Conservation (phyloP, 768 basidiomycete genomes). For the Auricularia auricula-judae region DNA sequence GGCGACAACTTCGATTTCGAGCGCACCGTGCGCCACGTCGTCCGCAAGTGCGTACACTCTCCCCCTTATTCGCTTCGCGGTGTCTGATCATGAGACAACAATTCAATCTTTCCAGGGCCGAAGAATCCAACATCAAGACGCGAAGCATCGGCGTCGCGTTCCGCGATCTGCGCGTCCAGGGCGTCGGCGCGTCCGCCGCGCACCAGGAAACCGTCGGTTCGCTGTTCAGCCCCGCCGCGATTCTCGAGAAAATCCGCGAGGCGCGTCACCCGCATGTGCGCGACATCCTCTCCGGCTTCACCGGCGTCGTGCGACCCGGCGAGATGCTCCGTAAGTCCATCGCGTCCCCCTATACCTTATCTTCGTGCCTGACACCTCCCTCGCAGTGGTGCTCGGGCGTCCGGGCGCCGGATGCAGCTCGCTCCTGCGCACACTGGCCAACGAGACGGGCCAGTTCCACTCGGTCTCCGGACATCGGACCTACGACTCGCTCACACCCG, state of each 20-base stretch:
- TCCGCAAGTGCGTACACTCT: background rate
- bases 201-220: conserved; percentile 55
- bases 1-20: background rate
- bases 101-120: background rate
- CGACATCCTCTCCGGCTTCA: conserved; percentile 41
- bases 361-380: too few species aligned
- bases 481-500: conserved; percentile 66
- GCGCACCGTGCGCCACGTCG: background rate
- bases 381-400: conserved; percentile 68
- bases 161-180: conserved; percentile 41
- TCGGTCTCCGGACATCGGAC: conserved; percentile 55
- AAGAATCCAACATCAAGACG: background rate
- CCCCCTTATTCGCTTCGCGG: background rate
- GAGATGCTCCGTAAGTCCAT: conserved; percentile 55
- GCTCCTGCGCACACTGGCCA: conserved; percentile 71
- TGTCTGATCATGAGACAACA: background rate
- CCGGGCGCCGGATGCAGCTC: conserved; percentile 82
- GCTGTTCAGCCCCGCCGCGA: conserved; percentile 39
- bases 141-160: conserved; percentile 14
- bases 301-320: conserved; percentile 47
- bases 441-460: conserved; percentile 60
- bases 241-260: conserved; percentile 32
- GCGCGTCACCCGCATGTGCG: conserved; percentile 50
- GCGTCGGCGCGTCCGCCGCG: conserved; percentile 43
- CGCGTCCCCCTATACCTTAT: conserved; percentile 4